phyloP scores from a whole-genome alignment of 345 rosid species.

The Alliaria petiolata region DNA sequence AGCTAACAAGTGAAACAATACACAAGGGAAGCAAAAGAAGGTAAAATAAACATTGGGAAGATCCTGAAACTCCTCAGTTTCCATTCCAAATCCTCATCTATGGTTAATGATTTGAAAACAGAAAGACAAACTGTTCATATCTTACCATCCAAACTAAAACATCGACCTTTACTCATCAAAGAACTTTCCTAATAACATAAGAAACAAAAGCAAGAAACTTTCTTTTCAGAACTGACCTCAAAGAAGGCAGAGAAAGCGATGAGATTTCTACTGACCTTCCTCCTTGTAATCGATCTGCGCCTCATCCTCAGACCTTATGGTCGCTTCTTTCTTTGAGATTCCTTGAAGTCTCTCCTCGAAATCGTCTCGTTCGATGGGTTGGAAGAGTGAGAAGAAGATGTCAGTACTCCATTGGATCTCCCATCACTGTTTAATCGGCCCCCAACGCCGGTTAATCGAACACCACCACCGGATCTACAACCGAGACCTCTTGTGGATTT shows the following conservation, averaged over 20 bases:
- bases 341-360: slow-evolving; percentile 79
- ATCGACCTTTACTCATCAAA: no score
- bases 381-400: no score
- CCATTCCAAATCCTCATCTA: slow-evolving; percentile 58
- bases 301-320: slow-evolving; percentile 55
- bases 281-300: slow-evolving; percentile 55
- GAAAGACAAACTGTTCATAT: neutral
- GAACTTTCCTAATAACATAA: neutral
- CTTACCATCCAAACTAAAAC: neutral
- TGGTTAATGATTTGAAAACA: slow-evolving; percentile 52
- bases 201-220: neutral
- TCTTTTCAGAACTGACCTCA: slow-evolving; percentile 47
- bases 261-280: slow-evolving; percentile 52
- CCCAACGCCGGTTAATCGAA: no score
- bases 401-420: no score
- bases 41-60: slow-evolving; percentile 70
- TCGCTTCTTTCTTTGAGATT: slow-evolving; percentile 78
- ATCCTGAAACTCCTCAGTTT: slow-evolving; percentile 63
- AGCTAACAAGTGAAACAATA: slow-evolving; percentile 50
- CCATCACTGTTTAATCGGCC: no score
- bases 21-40: slow-evolving; percentile 41
- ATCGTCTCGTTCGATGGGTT: no score
- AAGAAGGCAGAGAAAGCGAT: slow-evolving; percentile 61
- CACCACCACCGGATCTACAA: no score
- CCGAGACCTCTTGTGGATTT: no score